These are phyloP conservation scores for Syzygium grande DNA, from an alignment of 345 rosid genomes.

Conservation along the genomic window DNA sequence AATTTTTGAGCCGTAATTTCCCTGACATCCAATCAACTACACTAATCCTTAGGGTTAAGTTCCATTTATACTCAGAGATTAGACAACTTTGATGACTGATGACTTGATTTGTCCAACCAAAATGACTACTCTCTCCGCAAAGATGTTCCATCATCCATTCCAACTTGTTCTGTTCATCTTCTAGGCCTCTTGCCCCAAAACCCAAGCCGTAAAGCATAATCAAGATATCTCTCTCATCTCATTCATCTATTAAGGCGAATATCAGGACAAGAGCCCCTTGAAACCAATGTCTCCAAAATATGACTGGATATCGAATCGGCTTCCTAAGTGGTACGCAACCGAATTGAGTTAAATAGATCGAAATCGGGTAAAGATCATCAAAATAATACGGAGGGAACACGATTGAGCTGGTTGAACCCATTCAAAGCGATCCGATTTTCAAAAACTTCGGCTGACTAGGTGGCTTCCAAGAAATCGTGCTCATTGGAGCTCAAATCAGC, in stretches of 20 bases:
- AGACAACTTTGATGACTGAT: not conserved
- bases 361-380: not conserved
- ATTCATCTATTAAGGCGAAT: not conserved
- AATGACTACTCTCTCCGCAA: not conserved
- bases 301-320: not conserved
- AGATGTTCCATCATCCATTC: not conserved
- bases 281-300: not conserved
- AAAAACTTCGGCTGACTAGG: rapidly evolving
- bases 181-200: not conserved
- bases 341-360: not conserved
- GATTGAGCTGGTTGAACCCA: not conserved
- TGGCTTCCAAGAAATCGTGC: rapidly evolving
- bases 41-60: not conserved
- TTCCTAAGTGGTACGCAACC: not conserved
- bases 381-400: not conserved
- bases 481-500: not conserved
- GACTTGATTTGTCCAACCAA: not conserved
- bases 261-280: not conserved
- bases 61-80: not conserved
- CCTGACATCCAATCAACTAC: not conserved
- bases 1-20: not conserved
- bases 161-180: not conserved
- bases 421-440: not conserved
- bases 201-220: not conserved
- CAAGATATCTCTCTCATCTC: not conserved